Evolutionary conservation across 306 rosid species (phyloP).

Genomic region (Prunus armeniaca): DNA sequence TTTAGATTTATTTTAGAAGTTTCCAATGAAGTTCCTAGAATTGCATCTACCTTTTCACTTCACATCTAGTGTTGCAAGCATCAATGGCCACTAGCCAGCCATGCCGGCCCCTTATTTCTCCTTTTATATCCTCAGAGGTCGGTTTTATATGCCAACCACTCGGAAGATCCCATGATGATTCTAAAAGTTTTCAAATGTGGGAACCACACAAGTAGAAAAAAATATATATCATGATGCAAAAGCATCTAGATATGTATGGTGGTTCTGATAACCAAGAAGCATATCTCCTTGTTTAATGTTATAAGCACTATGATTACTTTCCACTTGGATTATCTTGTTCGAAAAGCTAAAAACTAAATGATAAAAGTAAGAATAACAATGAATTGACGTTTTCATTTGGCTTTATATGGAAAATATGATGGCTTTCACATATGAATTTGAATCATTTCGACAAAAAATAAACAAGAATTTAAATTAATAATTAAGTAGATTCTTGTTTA

Average conservation of each 20-base stretch:
- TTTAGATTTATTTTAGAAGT: not conserved
- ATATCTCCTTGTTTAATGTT: not conserved
- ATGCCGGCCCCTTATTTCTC: not conserved
- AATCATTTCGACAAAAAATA: no score
- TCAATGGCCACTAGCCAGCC: slow-evolving; percentile 29
- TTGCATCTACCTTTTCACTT: not conserved
- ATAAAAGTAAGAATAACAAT: slow-evolving; percentile 1
- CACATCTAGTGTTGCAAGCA: slow-evolving; percentile 17
- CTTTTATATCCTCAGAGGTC: slow-evolving; percentile 22
- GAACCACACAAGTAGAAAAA: slow-evolving; percentile 17
- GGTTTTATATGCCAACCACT: slow-evolving; percentile 45
- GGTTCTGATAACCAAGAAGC: slow-evolving; percentile 17
- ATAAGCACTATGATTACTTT: not conserved
- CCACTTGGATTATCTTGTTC: slow-evolving; percentile 2
- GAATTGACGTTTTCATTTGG: not conserved
- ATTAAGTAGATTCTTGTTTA: not conserved
- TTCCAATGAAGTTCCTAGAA: slow-evolving; percentile 12
- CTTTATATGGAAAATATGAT: not conserved
- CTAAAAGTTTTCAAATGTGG: slow-evolving; percentile 37
- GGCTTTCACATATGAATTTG: no score
- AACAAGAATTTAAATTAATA: not conserved
- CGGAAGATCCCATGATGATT: slow-evolving; percentile 50
- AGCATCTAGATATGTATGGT: not conserved
- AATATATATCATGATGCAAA: not conserved
- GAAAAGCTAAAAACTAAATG: not conserved